These are phyloP conservation scores for Helichrysum umbraculigerum DNA, from an alignment of 129 eudicot genomes.

Conservation along the genomic window DNA sequence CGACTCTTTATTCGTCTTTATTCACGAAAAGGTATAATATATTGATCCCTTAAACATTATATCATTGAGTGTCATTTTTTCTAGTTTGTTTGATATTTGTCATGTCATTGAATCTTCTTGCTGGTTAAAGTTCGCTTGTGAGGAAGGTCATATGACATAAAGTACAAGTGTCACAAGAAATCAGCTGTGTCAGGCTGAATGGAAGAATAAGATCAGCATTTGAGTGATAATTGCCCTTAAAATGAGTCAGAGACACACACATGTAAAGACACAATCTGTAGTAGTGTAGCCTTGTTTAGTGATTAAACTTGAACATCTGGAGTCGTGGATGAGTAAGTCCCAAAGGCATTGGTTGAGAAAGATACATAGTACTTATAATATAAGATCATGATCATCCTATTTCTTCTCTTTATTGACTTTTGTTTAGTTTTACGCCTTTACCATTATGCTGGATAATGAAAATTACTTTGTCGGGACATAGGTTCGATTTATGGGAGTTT, in stretches of 20 bases:
- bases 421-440: background rate
- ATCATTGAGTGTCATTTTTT: background rate
- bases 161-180: constrained; percentile 9
- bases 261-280: background rate
- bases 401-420: background rate
- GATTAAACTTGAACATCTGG: background rate
- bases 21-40: constrained; percentile 75
- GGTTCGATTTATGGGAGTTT: background rate
- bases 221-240: background rate
- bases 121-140: background rate
- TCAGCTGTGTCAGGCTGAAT: no score
- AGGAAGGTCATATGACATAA: constrained; percentile 1
- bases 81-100: constrained; percentile 5
- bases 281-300: background rate
- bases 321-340: background rate
- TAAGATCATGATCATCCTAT: constrained; percentile 5
- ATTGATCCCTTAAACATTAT: constrained; percentile 7
- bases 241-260: no score
- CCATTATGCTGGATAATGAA: background rate
- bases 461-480: background rate
- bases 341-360: background rate
- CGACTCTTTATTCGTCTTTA: constrained; percentile 85
- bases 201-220: no score
- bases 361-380: background rate
- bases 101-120: background rate